Base-by-base conservation (phyloP, 2,329 filamentous ascomycete genomes). In the Penicillium sp. region DNA sequence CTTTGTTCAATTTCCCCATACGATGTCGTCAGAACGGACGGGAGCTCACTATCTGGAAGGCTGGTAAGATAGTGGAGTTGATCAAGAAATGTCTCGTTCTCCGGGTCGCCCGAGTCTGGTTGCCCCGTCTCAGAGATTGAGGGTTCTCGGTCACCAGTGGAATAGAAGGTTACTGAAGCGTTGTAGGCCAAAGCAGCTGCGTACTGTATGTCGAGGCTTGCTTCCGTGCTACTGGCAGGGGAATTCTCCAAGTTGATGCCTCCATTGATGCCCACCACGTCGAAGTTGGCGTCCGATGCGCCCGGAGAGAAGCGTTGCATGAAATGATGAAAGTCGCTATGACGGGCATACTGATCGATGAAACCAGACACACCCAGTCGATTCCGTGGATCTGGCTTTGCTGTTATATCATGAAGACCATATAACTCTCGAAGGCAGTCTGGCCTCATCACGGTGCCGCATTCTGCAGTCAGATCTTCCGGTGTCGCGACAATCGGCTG, bases 1-100 rank as follows among this genome's bases (percentile, higher is more conserved):
- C 81, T 83, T 70, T 82, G 86, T 72, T 91, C 89, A 49, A 87
- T 81, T 65, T 90, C 87, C 28, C 87, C 88, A 69, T 91, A 91
- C 0, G 88, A 90, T n/a, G 87, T 88, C 42, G 82, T 84, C 43
- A 91, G 80, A 17, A 90, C 84, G 3, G 84, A 81, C 0, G 89
- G 88, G 0, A 91, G 77, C 17, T 84, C 71, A 3, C 78, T 71
- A 60, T 85, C 81, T 1, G 79, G 73, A 20, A 88, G 79, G 20
- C 76, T 71, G 3, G 89, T 76, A 10, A 91, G 78, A 70, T 87
- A 84, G 58, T 83, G 80, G 5, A 88, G 80, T 72, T 88, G 87
- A 15, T 83, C 83, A 3, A 91, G 78, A 71, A 87, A 91, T 0
- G 88, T 87, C 75, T 91, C 88, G 65, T 90, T 88, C 10, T 76